Base-by-base conservation (phyloP, 345 rosid genomes). In the Nephelium lappaceum region DNA sequence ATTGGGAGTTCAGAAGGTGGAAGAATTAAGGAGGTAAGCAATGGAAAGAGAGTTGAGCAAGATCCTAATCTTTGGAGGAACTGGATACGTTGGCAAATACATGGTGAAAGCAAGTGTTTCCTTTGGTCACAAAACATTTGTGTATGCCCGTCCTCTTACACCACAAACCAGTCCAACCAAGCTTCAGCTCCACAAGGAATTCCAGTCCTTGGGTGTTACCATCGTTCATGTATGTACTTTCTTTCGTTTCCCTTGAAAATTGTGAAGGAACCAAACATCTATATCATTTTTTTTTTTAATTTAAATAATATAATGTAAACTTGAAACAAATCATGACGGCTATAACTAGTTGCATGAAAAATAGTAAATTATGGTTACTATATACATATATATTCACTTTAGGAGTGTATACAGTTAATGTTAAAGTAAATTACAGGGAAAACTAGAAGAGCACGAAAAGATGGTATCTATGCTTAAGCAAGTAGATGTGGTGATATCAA, bases 401-500 rank as follows among this genome's bases (percentile, higher is more conserved):
- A 31, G 36, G 36, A 4, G 36, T 4, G 3, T 31, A 31, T 31
- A 2, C 3, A 3, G 3, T 31, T 31, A 31, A 31, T 31, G 36
- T 3, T 31, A 4, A 0, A 27, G 31, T 31, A 31, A 3, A 31
- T 14, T 47, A 55, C 80, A 87, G 84, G 90, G 88, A 64, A 81
- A 83, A 16, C 39, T 87, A 11, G 73, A 85, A 0, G 88, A 87
- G 76, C 85, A 87, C 4, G 85, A 79, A 21, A 89, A 89, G 77
- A 18, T 89, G 65, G 84, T 84, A 31, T 61, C 57, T 1, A 27
- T 61, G 3, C 67, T 87, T 76, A 19, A 66, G 36, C 43, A 74
- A 62, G 89, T 87, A 4, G 89, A 89, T 60, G 64, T 89, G 10
- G 89, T 87, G 8, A 89, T 89, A 38, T 87, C 88, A 2, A 5